Percentiles rank a stretch among this genome's conserved stretches.
Conservation (phyloP, 225 moss, liverwort and hornwort species). For the Pleurozium schreberi region DNA sequence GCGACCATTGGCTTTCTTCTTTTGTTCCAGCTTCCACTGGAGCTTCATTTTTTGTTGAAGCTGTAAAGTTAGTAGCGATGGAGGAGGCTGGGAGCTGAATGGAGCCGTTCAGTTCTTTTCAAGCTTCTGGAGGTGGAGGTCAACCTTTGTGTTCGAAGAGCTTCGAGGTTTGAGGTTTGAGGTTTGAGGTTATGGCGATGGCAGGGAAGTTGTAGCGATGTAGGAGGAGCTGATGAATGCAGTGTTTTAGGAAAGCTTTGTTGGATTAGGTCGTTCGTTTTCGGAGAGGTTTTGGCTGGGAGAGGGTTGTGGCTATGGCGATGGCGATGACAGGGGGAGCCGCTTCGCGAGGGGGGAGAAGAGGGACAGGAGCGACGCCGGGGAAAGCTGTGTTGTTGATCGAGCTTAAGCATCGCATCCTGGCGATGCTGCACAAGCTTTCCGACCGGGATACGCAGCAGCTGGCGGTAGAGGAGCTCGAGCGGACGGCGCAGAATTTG, state of each 20-base stretch:
- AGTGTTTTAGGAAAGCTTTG: neutral
- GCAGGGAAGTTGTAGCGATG: neutral
- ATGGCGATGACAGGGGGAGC: constrained; percentile 31
- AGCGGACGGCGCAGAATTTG: constrained; percentile 67
- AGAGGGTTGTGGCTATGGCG: neutral
- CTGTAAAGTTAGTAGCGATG: neutral
- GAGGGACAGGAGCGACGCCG: neutral
- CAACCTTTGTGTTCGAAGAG: neutral
- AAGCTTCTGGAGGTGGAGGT: neutral
- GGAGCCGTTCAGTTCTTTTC: neutral
- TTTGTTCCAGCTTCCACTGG: neutral
- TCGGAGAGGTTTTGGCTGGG: neutral
- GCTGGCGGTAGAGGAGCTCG: constrained; percentile 91
- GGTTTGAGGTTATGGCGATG: neutral
- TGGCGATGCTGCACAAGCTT: constrained; percentile 85
- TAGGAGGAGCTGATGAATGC: neutral
- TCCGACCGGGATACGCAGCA: constrained; percentile 98
- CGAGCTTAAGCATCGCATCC: constrained; percentile 96
- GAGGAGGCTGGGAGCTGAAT: neutral
- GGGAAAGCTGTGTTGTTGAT: constrained; percentile 62
- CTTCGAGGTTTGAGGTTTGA: neutral
- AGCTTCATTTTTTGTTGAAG: neutral
- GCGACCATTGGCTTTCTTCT: neutral
- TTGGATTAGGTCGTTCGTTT: neutral
- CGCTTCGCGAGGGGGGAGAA: neutral